These are phyloP conservation scores for Aquilaria malaccensis DNA, from an alignment of 345 rosid species.

Conservation along the genomic window DNA sequence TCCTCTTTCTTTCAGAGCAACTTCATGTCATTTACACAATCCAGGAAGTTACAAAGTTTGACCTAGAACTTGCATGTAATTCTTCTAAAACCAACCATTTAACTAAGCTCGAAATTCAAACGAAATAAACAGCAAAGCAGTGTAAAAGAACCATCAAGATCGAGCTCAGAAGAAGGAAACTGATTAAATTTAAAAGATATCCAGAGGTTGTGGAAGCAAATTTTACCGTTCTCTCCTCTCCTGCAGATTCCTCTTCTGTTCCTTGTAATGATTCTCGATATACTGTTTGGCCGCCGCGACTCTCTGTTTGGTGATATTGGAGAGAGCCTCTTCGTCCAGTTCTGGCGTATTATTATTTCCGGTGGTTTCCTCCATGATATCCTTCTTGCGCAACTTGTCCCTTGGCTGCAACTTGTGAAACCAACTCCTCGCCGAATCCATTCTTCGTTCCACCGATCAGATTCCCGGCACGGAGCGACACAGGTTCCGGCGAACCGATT, in stretches of 20 bases:
- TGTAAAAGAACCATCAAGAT: no score
- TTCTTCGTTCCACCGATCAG: constrained; percentile 8
- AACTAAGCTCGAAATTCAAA: neutral
- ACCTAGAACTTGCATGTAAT: no score
- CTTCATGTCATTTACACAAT: no score
- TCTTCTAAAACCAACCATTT: neutral
- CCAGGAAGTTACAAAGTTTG: no score
- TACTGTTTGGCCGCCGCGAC: constrained; percentile 80
- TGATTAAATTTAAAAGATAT: no score
- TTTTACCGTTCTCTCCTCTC: constrained; percentile 66
- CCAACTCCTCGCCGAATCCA: constrained; percentile 89
- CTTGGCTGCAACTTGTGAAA: constrained; percentile 57
- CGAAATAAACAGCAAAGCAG: neutral
- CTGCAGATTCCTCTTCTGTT: constrained; percentile 80
- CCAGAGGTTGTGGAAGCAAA: neutral
- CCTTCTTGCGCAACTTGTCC: constrained; percentile 32
- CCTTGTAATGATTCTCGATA: constrained; percentile 83
- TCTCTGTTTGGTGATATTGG: constrained; percentile 62
- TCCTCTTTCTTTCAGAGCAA: no score
- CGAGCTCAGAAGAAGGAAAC: no score
- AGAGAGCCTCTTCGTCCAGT: constrained; percentile 38
- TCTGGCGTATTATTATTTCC: constrained; percentile 13
- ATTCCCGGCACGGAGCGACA: no score
- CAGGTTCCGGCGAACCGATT: no score
- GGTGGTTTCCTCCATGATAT: no score